Conservation (phyloP, 768 basidiomycete species). For the Boletus barrowsii region DNA sequence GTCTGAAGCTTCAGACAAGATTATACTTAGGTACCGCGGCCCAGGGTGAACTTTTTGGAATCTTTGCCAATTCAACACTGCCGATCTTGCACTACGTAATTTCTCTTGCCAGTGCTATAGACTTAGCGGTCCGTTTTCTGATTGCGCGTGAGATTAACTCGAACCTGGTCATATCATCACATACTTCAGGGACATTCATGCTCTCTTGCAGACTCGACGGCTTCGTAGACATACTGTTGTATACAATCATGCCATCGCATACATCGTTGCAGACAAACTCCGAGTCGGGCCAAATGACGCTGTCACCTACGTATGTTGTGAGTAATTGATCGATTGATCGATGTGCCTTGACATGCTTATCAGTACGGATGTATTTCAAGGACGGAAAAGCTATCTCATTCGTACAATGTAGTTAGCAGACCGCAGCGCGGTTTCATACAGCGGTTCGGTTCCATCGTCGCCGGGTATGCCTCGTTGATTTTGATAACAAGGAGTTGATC, state of each 20-base stretch:
- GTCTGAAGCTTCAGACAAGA: background rate
- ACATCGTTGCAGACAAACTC: constrained; percentile 78
- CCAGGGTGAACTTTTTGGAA: no score
- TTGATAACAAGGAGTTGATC: background rate
- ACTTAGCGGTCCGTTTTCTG: constrained; percentile 38
- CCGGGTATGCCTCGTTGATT: constrained; percentile 55
- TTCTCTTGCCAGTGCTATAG: constrained; percentile 43
- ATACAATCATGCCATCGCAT: constrained; percentile 67
- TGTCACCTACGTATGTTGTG: constrained; percentile 45
- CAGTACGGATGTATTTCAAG: constrained; percentile 60
- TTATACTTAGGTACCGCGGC: background rate
- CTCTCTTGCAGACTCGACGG: constrained; percentile 40
- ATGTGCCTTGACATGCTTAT: constrained; percentile 86
- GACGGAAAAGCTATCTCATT: constrained; percentile 69
- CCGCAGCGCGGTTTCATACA: constrained; percentile 72
- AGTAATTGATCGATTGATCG: constrained; percentile 45
- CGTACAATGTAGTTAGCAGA: constrained; percentile 53
- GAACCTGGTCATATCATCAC: constrained; percentile 44
- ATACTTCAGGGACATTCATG: constrained; percentile 50
- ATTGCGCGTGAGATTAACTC: constrained; percentile 13
- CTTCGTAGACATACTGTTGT: constrained; percentile 20
- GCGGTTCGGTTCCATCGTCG: constrained; percentile 63
- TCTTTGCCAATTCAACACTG: constrained; percentile 28
- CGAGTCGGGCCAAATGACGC: constrained; percentile 42
- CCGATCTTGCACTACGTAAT: constrained; percentile 34